phyloP scores from a whole-genome alignment of 352 stramenopile genomes.

The Pythium biforme region DNA sequence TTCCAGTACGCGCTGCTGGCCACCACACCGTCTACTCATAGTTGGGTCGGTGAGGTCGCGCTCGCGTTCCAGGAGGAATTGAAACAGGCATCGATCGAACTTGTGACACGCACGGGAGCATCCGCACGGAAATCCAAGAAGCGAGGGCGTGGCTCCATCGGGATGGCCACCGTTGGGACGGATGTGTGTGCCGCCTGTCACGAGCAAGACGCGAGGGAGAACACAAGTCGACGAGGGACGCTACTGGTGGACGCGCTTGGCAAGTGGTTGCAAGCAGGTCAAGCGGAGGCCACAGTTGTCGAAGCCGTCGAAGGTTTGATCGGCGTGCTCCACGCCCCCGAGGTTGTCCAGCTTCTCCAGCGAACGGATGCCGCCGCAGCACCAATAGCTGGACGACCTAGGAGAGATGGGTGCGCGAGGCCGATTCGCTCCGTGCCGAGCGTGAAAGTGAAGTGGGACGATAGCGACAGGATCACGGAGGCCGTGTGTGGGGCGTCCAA shows the following conservation, averaged over 20 bases:
- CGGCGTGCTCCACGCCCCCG: slow-evolving; percentile 14
- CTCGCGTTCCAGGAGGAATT: slow-evolving; percentile 17
- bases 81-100: slow-evolving; percentile 10
- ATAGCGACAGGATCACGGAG: slow-evolving; percentile 11
- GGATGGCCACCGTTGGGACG: not conserved
- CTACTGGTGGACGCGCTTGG: not conserved
- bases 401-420: not conserved
- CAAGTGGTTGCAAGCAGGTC: slow-evolving; percentile 2
- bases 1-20: slow-evolving; percentile 4
- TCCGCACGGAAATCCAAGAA: slow-evolving; percentile 19
- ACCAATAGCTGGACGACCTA: not conserved
- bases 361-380: not conserved
- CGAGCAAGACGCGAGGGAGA: not conserved
- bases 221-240: not conserved
- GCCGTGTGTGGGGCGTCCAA: not conserved
- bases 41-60: slow-evolving; percentile 11
- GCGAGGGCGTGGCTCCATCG: slow-evolving; percentile 14
- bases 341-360: slow-evolving; percentile 12
- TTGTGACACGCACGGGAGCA: not conserved
- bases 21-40: too few relatives aligned
- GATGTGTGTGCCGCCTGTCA: not conserved
- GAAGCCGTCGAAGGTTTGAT: slow-evolving; percentile 7
- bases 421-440: not conserved
- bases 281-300: not conserved
- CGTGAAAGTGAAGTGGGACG: slow-evolving; percentile 6